Conservation (phyloP, 1,284 basidiomycete species). For the Puccinia polysora region DNA sequence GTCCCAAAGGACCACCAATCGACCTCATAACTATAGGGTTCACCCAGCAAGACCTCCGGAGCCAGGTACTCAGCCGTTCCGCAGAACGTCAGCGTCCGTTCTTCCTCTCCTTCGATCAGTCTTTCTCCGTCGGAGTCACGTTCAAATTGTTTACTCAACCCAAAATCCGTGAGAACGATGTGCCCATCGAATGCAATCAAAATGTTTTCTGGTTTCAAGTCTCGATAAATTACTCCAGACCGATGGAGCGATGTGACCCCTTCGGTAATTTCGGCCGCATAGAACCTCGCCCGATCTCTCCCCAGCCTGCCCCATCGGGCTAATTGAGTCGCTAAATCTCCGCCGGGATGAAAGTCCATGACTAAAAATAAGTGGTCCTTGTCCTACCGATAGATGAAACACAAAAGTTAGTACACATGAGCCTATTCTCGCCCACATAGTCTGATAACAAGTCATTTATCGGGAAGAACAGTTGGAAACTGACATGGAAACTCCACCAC, state of each 20-base stretch:
- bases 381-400: constrained; percentile 15
- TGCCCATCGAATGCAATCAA: constrained; percentile 88
- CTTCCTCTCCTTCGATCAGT: constrained; percentile 50
- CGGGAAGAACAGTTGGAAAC: not conserved
- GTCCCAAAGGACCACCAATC: constrained; percentile 98
- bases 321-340: constrained; percentile 91
- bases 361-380: constrained; percentile 44
- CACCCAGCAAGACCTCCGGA: constrained; percentile 71
- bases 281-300: constrained; percentile 86
- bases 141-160: constrained; percentile 65
- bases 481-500: constrained; percentile 81
- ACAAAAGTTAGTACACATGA: not conserved
- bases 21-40: constrained; percentile 86
- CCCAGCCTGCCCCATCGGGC: constrained; percentile 88
- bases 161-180: constrained; percentile 92
- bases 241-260: constrained; percentile 85
- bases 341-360: constrained; percentile 89
- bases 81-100: constrained; percentile 65
- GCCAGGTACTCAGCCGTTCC: constrained; percentile 82
- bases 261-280: constrained; percentile 90
- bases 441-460: not conserved
- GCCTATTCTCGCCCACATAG: not conserved
- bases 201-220: constrained; percentile 91
- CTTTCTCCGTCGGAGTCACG: constrained; percentile 47
- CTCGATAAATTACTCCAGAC: constrained; percentile 67